Evolutionary conservation across 441 rosid species (phyloP).

Genomic region (Viola pubescens): DNA sequence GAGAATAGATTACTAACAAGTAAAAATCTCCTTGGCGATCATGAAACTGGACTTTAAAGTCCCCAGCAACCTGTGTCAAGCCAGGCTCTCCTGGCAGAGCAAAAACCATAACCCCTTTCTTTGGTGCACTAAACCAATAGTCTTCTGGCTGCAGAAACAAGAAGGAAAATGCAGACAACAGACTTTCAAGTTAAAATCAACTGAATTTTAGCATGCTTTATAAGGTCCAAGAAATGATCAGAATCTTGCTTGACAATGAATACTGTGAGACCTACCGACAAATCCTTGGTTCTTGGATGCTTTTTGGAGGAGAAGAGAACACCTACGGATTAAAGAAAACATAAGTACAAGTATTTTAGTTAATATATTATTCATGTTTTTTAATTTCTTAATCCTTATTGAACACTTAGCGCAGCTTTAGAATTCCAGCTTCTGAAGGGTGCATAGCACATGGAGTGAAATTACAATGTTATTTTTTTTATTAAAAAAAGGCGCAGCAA

Average conservation of each 20-base stretch:
- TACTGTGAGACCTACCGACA: conserved; percentile 46
- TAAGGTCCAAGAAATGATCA: not conserved
- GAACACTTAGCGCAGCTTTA: no score
- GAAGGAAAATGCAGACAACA: not conserved
- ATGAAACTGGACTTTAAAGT: conserved; percentile 91
- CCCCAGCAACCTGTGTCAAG: conserved; percentile 77
- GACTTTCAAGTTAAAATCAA: conserved; percentile 1
- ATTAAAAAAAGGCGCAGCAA: conserved; percentile 2
- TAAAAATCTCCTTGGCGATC: conserved; percentile 99
- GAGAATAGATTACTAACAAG: conserved; percentile 49
- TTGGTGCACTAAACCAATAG: conserved; percentile 92
- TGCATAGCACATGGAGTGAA: no score
- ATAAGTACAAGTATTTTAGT: no score
- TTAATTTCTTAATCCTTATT: no score
- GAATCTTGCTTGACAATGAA: not conserved
- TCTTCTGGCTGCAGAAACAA: conserved; percentile 70
- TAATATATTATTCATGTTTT: no score
- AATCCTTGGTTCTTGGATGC: conserved; percentile 84
- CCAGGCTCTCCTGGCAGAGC: conserved; percentile 99
- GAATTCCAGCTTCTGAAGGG: no score
- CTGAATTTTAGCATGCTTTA: not conserved
- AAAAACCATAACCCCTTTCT: conserved; percentile 96
- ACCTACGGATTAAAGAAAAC: conserved; percentile 33
- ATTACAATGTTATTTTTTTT: no score
- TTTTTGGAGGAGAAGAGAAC: conserved; percentile 83